Conservation (phyloP, 345 rosid species). For the Hirschfeldia incana region DNA sequence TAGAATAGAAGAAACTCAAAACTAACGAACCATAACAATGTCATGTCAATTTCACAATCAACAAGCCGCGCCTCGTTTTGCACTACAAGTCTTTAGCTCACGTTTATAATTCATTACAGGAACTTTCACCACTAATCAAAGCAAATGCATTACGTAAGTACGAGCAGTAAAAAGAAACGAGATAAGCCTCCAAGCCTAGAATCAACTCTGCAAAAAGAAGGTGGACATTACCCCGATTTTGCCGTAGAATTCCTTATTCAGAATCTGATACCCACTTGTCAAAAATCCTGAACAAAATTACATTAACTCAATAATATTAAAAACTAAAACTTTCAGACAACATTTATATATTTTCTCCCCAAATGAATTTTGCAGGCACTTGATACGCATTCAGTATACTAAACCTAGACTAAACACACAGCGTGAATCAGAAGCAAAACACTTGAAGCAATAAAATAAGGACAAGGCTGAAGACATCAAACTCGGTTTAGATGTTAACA, state of each 20-base stretch:
- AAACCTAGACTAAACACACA: no score
- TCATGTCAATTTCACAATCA: neutral
- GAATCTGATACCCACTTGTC: no score
- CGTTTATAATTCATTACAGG: neutral
- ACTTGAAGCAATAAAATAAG: no score
- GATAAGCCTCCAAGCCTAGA: neutral
- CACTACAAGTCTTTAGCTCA: constrained; percentile 7
- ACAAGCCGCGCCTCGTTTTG: neutral
- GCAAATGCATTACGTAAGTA: neutral
- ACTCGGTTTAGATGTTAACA: neutral
- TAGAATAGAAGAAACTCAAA: neutral
- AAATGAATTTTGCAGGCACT: no score
- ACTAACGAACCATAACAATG: neutral
- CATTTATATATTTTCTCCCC: no score
- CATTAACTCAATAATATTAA: no score
- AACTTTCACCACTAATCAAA: neutral
- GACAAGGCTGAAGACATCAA: neutral
- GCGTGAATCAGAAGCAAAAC: no score
- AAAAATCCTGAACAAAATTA: no score
- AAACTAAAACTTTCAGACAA: no score
- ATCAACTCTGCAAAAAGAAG: neutral
- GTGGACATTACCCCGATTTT: no score
- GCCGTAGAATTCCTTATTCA: no score
- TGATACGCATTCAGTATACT: no score
- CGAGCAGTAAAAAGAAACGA: neutral